These are phyloP conservation scores for Pseudodiploospora longispora DNA, from an alignment of 2,329 filamentous ascomycete species.

Conservation along the genomic window DNA sequence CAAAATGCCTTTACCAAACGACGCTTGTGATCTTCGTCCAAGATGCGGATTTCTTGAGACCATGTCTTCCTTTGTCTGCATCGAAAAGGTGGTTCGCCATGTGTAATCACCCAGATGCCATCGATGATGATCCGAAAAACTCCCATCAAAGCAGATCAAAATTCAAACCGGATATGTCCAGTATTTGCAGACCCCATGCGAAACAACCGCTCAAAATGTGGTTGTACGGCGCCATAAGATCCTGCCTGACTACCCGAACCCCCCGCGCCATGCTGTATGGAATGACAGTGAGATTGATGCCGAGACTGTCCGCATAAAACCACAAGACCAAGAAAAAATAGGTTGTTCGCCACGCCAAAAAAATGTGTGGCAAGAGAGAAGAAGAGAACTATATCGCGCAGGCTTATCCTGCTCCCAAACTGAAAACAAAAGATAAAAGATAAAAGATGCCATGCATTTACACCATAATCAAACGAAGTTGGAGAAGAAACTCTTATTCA, in stretches of 20 bases:
- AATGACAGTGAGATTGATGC: not conserved
- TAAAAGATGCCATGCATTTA: too few relatives aligned
- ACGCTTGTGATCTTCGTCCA: too few relatives aligned
- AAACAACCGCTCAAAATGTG: not conserved
- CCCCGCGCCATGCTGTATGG: constrained; percentile 2
- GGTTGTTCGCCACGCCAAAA: too few relatives aligned
- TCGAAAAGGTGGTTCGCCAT: not conserved
- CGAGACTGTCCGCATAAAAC: not conserved
- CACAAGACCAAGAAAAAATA: not conserved
- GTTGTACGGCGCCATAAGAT: not conserved
- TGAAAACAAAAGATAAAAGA: too few relatives aligned
- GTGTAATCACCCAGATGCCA: not conserved
- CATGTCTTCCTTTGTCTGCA: not conserved
- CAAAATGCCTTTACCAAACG: too few relatives aligned
- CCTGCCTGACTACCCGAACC: not conserved
- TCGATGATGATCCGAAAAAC: not conserved
- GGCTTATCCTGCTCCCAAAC: too few relatives aligned
- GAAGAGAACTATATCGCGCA: too few relatives aligned
- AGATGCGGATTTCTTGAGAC: too few relatives aligned
- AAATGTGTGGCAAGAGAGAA: too few relatives aligned
- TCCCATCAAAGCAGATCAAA: not conserved
- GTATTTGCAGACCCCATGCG: not conserved
- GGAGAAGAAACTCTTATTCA: too few relatives aligned
- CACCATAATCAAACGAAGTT: too few relatives aligned
- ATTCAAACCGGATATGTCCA: not conserved